A percentile compares a stretch with the other conserved stretches of the same genome.
Evolutionary conservation across 1,139 yeast genomes (phyloP).

Genomic region (Kodamaea ohmeri): DNA sequence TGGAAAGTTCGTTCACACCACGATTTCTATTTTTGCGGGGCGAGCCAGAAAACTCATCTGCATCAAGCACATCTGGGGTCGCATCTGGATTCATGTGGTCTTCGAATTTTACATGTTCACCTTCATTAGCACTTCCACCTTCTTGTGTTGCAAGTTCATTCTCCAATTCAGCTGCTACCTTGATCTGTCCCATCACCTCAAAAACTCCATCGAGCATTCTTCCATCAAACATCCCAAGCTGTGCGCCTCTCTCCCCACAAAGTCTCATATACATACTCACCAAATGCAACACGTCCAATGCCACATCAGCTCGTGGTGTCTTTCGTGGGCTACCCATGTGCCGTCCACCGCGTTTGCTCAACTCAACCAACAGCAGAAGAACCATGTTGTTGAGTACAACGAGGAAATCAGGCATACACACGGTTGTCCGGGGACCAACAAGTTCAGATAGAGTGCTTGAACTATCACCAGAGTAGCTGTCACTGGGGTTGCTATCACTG

Average conservation of each 20-base stretch:
- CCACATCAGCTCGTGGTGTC: not conserved
- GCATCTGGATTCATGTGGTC: constrained; percentile 27
- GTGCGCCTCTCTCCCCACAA: not conserved
- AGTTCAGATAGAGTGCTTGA: no score
- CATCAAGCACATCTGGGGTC: no score
- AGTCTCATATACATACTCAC: constrained; percentile 27
- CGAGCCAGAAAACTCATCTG: no score
- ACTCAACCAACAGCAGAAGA: constrained; percentile 31
- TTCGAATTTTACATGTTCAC: constrained; percentile 1
- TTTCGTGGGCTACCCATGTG: constrained; percentile 31
- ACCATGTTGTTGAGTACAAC: constrained; percentile 41
- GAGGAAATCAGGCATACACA: constrained; percentile 41
- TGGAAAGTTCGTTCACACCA: no score
- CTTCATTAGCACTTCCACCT: no score
- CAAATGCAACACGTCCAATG: constrained; percentile 24
- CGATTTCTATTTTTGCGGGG: no score
- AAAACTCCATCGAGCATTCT: constrained; percentile 38
- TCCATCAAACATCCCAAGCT: not conserved
- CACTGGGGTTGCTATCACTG: no score
- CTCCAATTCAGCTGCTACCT: no score
- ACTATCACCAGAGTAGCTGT: no score
- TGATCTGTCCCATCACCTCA: constrained; percentile 38
- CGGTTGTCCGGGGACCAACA: constrained; percentile 9
- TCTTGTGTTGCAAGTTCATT: no score
- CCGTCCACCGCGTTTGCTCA: constrained; percentile 38